phyloP scores from a whole-genome alignment of 1,284 basidiomycete genomes.

The Tilletia indica region DNA sequence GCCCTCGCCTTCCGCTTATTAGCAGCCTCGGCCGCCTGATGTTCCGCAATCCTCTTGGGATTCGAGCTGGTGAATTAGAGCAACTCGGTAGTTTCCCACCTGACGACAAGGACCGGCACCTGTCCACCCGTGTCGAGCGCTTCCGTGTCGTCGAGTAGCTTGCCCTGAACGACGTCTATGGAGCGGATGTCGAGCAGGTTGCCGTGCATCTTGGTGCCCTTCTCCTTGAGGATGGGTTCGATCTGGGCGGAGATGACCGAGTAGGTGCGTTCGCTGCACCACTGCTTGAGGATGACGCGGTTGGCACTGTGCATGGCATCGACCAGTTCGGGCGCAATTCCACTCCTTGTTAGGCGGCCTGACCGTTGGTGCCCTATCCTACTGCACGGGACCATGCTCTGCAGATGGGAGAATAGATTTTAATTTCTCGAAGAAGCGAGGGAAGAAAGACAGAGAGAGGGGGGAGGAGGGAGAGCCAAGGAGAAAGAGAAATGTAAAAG shows the following conservation, averaged over 20 bases:
- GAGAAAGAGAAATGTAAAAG: no score
- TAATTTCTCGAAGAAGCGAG: no score
- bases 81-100: slow-evolving; percentile 90
- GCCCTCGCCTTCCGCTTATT: slow-evolving; percentile 12
- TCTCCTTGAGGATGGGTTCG: slow-evolving; percentile 83
- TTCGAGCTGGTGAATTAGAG: slow-evolving; percentile 88
- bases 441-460: no score
- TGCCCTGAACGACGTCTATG: slow-evolving; percentile 52
- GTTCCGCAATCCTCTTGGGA: slow-evolving; percentile 12
- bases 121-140: slow-evolving; percentile 59
- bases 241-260: slow-evolving; percentile 97
- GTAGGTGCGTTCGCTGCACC: slow-evolving; percentile 90
- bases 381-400: no score
- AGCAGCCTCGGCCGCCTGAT: slow-evolving; percentile 9
- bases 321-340: slow-evolving; percentile 90
- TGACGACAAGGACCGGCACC: slow-evolving; percentile 87
- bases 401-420: no score
- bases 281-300: slow-evolving; percentile 76
- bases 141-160: slow-evolving; percentile 62
- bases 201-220: slow-evolving; percentile 64
- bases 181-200: slow-evolving; percentile 46
- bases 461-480: no score
- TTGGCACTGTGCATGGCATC: slow-evolving; percentile 92
- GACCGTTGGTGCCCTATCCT: no score
- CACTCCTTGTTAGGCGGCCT: no score